Evolutionary conservation across 805 yeast species (phyloP).

Genomic region (Barnettozyma wickerhamii): DNA sequence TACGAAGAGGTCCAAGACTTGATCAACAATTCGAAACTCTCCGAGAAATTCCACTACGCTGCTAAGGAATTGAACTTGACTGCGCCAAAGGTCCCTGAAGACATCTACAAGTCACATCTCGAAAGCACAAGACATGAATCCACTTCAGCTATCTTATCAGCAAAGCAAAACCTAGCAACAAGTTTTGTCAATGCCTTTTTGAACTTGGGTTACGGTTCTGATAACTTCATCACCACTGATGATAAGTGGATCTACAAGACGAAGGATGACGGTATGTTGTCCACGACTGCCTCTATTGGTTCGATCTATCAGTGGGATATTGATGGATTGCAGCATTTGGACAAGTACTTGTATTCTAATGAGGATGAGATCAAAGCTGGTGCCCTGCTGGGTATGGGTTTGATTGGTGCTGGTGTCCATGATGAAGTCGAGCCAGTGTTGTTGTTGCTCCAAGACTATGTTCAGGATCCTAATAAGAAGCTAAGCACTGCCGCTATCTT

Average conservation of each 20-base stretch:
- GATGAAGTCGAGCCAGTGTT: constrained; percentile 94
- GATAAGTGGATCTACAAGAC: constrained; percentile 91
- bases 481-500: constrained; percentile 78
- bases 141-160: constrained; percentile 60
- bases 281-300: constrained; percentile 91
- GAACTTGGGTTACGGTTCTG: constrained; percentile 87
- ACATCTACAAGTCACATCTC: constrained; percentile 85
- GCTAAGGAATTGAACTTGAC: constrained; percentile 83
- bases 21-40: constrained; percentile 71
- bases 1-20: constrained; percentile 76
- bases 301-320: constrained; percentile 89
- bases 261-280: constrained; percentile 84
- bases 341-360: constrained; percentile 79
- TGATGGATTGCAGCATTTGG: constrained; percentile 86
- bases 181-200: constrained; percentile 91
- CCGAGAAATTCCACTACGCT: constrained; percentile 75
- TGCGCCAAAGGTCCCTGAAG: constrained; percentile 93
- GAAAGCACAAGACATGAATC: constrained; percentile 54
- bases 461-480: constrained; percentile 55
- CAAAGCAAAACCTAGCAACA: constrained; percentile 91
- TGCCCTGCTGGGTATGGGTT: constrained; percentile 92
- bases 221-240: constrained; percentile 72
- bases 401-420: constrained; percentile 87
- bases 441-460: constrained; percentile 79
- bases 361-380: constrained; percentile 93